A percentile compares a stretch with the other conserved stretches of the same genome.
Conservation (phyloP, 208 protist species). For the Kentomonas sorsogonicus region DNA sequence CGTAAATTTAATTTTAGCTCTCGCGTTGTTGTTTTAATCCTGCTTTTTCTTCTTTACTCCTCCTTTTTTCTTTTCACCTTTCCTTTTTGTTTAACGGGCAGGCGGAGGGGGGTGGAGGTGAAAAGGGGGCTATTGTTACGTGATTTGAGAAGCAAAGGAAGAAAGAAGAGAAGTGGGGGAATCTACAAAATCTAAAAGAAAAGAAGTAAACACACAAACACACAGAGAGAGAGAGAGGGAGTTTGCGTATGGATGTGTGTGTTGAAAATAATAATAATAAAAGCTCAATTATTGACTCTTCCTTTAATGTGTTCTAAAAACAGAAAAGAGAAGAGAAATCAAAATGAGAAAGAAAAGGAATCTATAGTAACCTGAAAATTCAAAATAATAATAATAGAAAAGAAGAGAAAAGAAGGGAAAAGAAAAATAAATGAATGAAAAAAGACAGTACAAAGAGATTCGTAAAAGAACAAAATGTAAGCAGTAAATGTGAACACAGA, state of each 20-base stretch:
- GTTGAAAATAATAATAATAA: too few relatives aligned
- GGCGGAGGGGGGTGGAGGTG: too few relatives aligned
- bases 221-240: too few relatives aligned
- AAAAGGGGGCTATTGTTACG: too few relatives aligned
- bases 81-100: slow-evolving; percentile 7
- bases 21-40: slow-evolving; percentile 11
- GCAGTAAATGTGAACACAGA: neutral
- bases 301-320: slow-evolving; percentile 2
- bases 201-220: too few relatives aligned
- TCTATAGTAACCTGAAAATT: neutral
- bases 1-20: neutral
- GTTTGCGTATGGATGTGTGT: too few relatives aligned
- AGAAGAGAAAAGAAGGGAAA: slow-evolving; percentile 2
- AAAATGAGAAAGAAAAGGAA: neutral
- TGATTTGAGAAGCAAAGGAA: too few relatives aligned
- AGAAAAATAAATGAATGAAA: slow-evolving; percentile 2
- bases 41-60: slow-evolving; percentile 9
- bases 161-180: too few relatives aligned
- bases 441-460: neutral
- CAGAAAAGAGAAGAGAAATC: slow-evolving; percentile 5
- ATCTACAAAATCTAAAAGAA: too few relatives aligned
- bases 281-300: too few relatives aligned
- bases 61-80: slow-evolving; percentile 8
- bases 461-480: neutral
- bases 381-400: too few relatives aligned